Evolutionary conservation across 306 rosid species (phyloP), one percentile per base, ranked within the genome.

Genomic region (Castanea crenata): DNA sequence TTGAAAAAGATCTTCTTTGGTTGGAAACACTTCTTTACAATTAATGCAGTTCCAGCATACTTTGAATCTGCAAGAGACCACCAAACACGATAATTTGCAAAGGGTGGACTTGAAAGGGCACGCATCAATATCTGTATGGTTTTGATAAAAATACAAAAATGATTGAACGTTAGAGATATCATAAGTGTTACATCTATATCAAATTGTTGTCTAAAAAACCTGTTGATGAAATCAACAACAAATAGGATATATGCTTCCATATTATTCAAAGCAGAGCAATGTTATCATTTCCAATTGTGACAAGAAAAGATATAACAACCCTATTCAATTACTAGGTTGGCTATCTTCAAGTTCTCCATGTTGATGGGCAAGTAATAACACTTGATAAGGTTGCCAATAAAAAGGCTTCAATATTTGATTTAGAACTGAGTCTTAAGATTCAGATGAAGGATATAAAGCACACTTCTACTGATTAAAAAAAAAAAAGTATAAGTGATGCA

Each of bases 41-140:
- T 21, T 38, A 95, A 78, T 61, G 95, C 99, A 77, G 99, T 95
- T 59, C 99, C 99, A 44, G 99, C 99, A 83, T 95, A 95, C 85
- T 95, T 95, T 25, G 98, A 95, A 76, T 92, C 99, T 55, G 98
- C 90, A 55, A 95, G 97, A 85, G 98, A 95, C 99, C 99, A 95
- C 99, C 99, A 95, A 72, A 87, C 90, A 68, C 49, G 91, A 82
- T 92, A 95, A 83, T 90, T 82, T 65, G 85, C 90, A 79, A 95
- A 91, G 15, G 98, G 98, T 6, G 90, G 91, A 76, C 85, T 86
- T 75, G 97, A 90, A 80, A 95, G 93, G 9, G 97, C 99, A 68
- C 92, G 97, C 96, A 85, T 86, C 88, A 92, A 75, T 59, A 86
- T 83, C 99, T 95, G 95, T 87, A 86, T 20, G 58, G 54, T 82